These are phyloP conservation scores for Trichodelitschia bisporula DNA, from an alignment of 495 filamentous ascomycete species.

Conservation along the genomic window DNA sequence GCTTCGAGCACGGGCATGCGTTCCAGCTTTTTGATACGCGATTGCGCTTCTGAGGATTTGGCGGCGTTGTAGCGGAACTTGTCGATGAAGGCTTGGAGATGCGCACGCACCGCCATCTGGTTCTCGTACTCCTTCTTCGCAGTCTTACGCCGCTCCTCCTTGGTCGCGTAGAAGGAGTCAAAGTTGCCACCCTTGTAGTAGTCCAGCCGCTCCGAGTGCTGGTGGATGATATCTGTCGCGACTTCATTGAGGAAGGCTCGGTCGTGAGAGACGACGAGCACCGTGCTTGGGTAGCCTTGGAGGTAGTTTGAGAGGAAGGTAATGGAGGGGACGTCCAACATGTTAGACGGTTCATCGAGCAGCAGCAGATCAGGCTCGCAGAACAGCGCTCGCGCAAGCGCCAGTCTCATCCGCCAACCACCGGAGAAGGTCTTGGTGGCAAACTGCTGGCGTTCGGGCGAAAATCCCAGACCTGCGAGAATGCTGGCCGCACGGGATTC, in stretches of 20 bases:
- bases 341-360: slow-evolving; percentile 98
- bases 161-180: slow-evolving; percentile 93
- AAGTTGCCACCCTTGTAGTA: slow-evolving; percentile 92
- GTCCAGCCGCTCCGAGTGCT: slow-evolving; percentile 88
- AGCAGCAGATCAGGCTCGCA: slow-evolving; percentile 93
- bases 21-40: slow-evolving; percentile 95
- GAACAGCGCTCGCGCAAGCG: slow-evolving; percentile 83
- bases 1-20: slow-evolving; percentile 80
- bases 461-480: slow-evolving; percentile 91
- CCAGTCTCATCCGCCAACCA: slow-evolving; percentile 98
- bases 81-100: slow-evolving; percentile 92
- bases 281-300: slow-evolving; percentile 75
- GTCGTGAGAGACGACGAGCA: slow-evolving; percentile 96
- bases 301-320: slow-evolving; percentile 96
- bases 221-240: slow-evolving; percentile 97
- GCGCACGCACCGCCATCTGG: slow-evolving; percentile 80
- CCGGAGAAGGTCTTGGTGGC: slow-evolving; percentile 96
- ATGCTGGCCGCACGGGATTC: slow-evolving; percentile 90
- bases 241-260: slow-evolving; percentile 97
- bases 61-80: slow-evolving; percentile 99
- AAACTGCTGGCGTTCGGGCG: slow-evolving; percentile 70
- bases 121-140: slow-evolving; percentile 97
- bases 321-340: slow-evolving; percentile 99
- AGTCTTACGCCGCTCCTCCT: slow-evolving; percentile 88
- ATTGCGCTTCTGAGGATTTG: slow-evolving; percentile 95